Percentiles rank a stretch among this genome's conserved stretches.
phyloP scores from a whole-genome alignment of 1,284 basidiomycete genomes.

The Pascua guehoae region DNA sequence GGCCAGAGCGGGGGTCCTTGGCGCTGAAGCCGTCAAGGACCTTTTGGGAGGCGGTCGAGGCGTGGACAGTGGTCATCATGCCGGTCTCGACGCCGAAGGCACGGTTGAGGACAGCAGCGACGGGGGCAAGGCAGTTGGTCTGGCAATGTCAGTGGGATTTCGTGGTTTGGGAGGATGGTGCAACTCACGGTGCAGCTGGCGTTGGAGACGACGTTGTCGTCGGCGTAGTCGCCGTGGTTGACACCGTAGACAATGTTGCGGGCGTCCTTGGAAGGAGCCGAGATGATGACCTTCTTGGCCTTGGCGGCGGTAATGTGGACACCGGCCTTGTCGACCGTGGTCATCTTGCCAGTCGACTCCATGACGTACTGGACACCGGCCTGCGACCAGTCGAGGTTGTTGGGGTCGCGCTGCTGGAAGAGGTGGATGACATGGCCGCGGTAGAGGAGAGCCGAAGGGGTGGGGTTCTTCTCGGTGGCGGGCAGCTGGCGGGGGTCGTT shows the following conservation, averaged over 20 bases:
- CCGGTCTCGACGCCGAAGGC: conserved; percentile 49
- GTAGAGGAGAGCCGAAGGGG: conserved; percentile 37
- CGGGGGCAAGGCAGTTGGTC: conserved; percentile 51
- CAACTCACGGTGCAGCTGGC: conserved; percentile 42
- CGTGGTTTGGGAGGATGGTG: no score
- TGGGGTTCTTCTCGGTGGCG: conserved; percentile 32
- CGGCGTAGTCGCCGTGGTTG: conserved; percentile 43
- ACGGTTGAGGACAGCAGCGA: conserved; percentile 45
- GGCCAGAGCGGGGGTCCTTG: conserved; percentile 47
- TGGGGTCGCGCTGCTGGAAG: conserved; percentile 45
- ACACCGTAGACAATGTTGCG: conserved; percentile 49
- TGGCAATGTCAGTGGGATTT: no score
- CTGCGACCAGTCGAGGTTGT: conserved; percentile 42
- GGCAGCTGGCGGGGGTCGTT: conserved; percentile 37
- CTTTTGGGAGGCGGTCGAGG: conserved; percentile 48
- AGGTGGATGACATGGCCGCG: conserved; percentile 45
- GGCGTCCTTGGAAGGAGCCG: conserved; percentile 46
- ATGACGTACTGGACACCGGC: conserved; percentile 48
- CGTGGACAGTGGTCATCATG: conserved; percentile 53
- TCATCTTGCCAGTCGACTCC: conserved; percentile 48
- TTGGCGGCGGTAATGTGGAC: conserved; percentile 41
- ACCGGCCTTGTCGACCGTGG: conserved; percentile 42
- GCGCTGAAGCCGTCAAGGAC: conserved; percentile 49
- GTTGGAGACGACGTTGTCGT: conserved; percentile 47
- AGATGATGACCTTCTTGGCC: conserved; percentile 51